A percentile compares a stretch with the other conserved stretches of the same genome.
These are phyloP conservation scores for Termitomyces sp. DNA, from an alignment of 768 basidiomycete genomes.

Conservation along the genomic window DNA sequence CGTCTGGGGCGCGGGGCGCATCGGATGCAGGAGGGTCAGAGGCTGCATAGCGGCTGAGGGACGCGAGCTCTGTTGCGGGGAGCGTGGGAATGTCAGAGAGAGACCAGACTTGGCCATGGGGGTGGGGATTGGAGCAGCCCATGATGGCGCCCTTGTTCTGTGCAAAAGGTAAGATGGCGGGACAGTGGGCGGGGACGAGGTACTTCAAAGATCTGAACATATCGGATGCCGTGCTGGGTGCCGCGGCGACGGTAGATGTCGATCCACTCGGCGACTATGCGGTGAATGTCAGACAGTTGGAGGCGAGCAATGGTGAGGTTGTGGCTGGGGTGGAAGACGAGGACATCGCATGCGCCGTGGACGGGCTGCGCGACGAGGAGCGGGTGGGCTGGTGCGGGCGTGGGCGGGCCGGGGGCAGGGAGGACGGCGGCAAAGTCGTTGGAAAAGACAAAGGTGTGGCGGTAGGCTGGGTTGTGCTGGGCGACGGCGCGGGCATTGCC, in stretches of 20 bases:
- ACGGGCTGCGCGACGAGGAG: conserved; percentile 62
- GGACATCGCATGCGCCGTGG: conserved; percentile 80
- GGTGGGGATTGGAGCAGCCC: conserved; percentile 94
- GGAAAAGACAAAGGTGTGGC: conserved; percentile 62
- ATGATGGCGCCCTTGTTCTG: conserved; percentile 92
- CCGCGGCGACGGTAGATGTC: conserved; percentile 57
- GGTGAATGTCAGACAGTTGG: conserved; percentile 45
- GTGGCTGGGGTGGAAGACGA: conserved; percentile 83
- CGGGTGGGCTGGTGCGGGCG: conserved; percentile 51
- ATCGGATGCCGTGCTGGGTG: conserved; percentile 58
- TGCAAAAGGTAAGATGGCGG: not conserved
- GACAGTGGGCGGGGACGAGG: not conserved
- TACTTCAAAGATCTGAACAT: conserved; percentile 91
- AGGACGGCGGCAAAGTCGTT: conserved; percentile 85
- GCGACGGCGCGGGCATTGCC: conserved; percentile 77
- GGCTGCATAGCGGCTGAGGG: conserved; percentile 45
- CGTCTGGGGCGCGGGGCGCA: conserved; percentile 52
- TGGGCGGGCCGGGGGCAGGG: conserved; percentile 49
- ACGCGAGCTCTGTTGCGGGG: conserved; percentile 60
- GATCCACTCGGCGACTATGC: conserved; percentile 72
- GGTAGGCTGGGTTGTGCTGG: conserved; percentile 58
- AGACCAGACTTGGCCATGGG: conserved; percentile 90
- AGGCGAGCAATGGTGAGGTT: conserved; percentile 79
- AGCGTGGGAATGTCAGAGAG: conserved; percentile 65
- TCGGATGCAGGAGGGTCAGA: conserved; percentile 26